Base-by-base conservation (phyloP, 2,329 filamentous ascomycete species). In the Ophiostoma tasmaniense region DNA sequence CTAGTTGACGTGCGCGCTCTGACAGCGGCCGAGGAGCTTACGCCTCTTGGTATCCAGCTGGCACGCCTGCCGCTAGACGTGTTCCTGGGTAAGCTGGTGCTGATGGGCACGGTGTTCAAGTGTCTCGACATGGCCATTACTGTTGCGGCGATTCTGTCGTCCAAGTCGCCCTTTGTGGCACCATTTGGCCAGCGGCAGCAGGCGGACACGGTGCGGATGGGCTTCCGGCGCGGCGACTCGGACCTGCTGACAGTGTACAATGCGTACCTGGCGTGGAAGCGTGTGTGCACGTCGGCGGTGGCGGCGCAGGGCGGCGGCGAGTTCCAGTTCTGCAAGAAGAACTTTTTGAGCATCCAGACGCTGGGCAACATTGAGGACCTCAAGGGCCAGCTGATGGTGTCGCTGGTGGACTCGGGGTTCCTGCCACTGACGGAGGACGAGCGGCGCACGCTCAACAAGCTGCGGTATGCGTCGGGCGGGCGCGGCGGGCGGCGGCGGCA, bases 231-330 rank as follows among this genome's bases (percentile, higher is more conserved):
- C 74, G 89, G 92, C 28, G 92, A 97, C 77, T 98, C 95, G 0
- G 95, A 99, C 76, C 83, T 98, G 0, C 82, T 98, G 13, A 98
- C 95, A 0, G 86, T 93, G 0, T 98, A 97, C 81, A 97, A 97
- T 76, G 95, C 95, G 1, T 99, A 99, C 78, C 81, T 87, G 65
- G 85, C 91, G 2, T 99, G 95, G 95, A 93, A 91, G 75, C 88
- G 88, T 69, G 88, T 93, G 4, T 96, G 92, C 77, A 87, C 87
- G 73, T 87, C 88, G 0, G 85, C 88, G 1, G 80, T 77, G 10
- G 73, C 76, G 0, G 79, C 78, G 2, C 73, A 75, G 0, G 84
- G 85, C 8, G 83, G 86, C 64, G 92, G 90, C 66, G 94, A 98
- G 75, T 91, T 89, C 74, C 87, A 93, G 73, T 99, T 96, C 79